phyloP scores from a whole-genome alignment of 805 yeast species.

The Blastobotrys americana region DNA sequence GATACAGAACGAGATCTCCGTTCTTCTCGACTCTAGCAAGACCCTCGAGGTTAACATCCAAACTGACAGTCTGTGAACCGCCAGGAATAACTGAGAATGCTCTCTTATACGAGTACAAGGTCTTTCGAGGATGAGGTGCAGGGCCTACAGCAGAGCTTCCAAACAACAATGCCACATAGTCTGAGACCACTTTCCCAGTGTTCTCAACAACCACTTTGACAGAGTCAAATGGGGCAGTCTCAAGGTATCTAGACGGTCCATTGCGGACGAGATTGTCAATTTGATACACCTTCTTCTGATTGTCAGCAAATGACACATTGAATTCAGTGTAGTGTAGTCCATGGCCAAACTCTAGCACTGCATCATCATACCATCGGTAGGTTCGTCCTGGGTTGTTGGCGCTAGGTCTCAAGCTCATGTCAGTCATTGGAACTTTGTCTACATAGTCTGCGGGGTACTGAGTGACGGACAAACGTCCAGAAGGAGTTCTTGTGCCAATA shows the following conservation, averaged over 20 bases:
- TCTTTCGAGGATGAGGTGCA: slow-evolving; percentile 9
- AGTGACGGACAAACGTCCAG: slow-evolving; percentile 11
- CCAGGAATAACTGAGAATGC: slow-evolving; percentile 6
- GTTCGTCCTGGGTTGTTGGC: slow-evolving; percentile 12
- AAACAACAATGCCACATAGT: slow-evolving; percentile 10
- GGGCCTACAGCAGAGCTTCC: slow-evolving; percentile 9
- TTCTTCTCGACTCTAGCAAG: slow-evolving; percentile 8
- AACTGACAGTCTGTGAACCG: not conserved
- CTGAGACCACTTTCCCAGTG: slow-evolving; percentile 8
- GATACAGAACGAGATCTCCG: slow-evolving; percentile 9
- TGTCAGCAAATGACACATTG: not conserved
- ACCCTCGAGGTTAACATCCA: slow-evolving; percentile 6
- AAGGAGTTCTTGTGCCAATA: slow-evolving; percentile 10
- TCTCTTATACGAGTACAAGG: slow-evolving; percentile 6
- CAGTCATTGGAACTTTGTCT: slow-evolving; percentile 10
- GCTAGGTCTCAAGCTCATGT: slow-evolving; percentile 11
- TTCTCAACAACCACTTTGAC: slow-evolving; percentile 6
- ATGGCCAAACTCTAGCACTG: slow-evolving; percentile 11
- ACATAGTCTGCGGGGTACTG: slow-evolving; percentile 12
- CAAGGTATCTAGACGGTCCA: slow-evolving; percentile 1
- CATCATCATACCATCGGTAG: slow-evolving; percentile 10
- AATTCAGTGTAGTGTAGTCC: slow-evolving; percentile 14
- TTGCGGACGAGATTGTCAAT: slow-evolving; percentile 1
- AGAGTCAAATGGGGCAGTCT: slow-evolving; percentile 3
- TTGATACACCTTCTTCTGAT: slow-evolving; percentile 1